Conservation (phyloP, 768 basidiomycete genomes). For the Mycena capillaripes region DNA sequence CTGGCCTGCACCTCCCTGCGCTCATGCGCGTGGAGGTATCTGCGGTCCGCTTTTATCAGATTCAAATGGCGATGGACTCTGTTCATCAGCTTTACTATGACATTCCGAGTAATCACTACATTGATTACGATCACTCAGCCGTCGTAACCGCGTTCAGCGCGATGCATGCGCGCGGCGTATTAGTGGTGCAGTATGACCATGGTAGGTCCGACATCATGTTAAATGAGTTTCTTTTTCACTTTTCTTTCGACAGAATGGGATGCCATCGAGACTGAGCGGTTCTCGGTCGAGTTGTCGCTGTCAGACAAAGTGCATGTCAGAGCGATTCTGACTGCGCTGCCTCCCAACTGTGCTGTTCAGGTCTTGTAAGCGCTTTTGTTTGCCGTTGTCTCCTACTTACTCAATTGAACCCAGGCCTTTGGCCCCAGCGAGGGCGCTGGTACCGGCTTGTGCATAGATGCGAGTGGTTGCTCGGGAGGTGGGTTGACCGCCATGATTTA, state of each 20-base stretch:
- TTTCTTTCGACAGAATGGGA: too few relatives aligned
- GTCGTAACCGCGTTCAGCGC: too few relatives aligned
- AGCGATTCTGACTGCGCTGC: conserved; percentile 2
- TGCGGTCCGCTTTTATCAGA: too few relatives aligned
- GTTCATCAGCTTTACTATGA: too few relatives aligned
- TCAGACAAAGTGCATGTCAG: neutral
- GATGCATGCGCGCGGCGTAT: too few relatives aligned
- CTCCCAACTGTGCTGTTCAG: conserved; percentile 13
- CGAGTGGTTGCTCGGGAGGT: conserved; percentile 1
- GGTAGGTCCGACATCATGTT: too few relatives aligned
- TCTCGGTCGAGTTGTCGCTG: neutral
- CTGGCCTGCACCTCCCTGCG: neutral
- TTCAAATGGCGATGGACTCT: too few relatives aligned
- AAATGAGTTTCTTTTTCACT: too few relatives aligned
- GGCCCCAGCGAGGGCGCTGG: conserved; percentile 7
- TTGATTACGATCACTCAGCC: too few relatives aligned
- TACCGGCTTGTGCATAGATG: neutral
- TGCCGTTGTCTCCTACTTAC: neutral
- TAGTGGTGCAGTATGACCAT: too few relatives aligned
- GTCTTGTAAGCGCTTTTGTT: neutral
- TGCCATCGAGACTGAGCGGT: too few relatives aligned
- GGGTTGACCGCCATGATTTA: neutral
- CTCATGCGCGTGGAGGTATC: neutral
- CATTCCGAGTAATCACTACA: too few relatives aligned
- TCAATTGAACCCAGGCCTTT: neutral